A percentile compares a stretch with the other conserved stretches of the same genome.
phyloP scores from a whole-genome alignment of 495 filamentous ascomycete genomes.

The Penicillium robsamsonii region DNA sequence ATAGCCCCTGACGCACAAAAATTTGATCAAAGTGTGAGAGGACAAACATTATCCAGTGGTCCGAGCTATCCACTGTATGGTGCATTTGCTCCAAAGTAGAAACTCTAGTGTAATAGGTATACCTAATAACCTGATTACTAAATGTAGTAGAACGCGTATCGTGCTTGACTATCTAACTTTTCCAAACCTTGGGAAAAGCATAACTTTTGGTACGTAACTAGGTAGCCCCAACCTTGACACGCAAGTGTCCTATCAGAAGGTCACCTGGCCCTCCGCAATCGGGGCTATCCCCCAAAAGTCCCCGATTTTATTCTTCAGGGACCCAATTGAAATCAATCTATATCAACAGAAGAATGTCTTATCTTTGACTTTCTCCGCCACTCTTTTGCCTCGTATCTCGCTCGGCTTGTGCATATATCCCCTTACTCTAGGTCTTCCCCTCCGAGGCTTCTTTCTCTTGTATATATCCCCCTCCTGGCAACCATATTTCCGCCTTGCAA shows the following conservation, averaged over 20 bases:
- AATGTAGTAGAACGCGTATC: too few species aligned
- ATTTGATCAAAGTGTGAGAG: too few species aligned
- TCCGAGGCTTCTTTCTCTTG: background rate
- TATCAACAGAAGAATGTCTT: background rate
- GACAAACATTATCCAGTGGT: too few species aligned
- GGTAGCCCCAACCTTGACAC: background rate
- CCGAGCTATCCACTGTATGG: too few species aligned
- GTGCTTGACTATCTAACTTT: too few species aligned
- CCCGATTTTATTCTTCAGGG: background rate
- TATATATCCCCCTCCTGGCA: background rate
- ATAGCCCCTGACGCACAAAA: too few species aligned
- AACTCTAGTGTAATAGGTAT: too few species aligned
- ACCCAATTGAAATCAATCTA: constrained; percentile 7
- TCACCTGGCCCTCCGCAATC: background rate
- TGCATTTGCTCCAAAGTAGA: too few species aligned
- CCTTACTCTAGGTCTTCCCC: background rate
- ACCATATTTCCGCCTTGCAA: background rate
- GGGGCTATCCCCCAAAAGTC: background rate
- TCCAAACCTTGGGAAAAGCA: too few species aligned
- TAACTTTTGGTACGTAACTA: background rate
- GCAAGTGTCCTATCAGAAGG: constrained; percentile 3
- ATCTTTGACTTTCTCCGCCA: constrained; percentile 16
- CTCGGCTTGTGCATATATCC: background rate
- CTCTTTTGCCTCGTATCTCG: constrained; percentile 21
- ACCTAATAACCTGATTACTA: too few species aligned